Base-by-base conservation (phyloP, 805 yeast genomes). In the Kodamaea kakaduensis region DNA sequence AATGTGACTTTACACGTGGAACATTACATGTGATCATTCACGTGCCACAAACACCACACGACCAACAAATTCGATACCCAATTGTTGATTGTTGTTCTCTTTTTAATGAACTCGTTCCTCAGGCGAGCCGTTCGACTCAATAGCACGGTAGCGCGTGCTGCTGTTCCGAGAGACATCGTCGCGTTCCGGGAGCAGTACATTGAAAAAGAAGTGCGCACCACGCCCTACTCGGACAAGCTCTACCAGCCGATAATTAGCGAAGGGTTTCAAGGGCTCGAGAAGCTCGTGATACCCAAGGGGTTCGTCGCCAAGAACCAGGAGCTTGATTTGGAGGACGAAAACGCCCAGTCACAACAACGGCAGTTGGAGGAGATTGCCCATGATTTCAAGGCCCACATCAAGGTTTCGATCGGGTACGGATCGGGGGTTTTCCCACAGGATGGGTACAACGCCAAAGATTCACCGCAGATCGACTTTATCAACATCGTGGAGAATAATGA, bases 321-420 rank as follows among this genome's bases (percentile, higher is more conserved):
- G 20, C 28, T 40, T n/a, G 44, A 42, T 12, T 15, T 37, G 8
- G 24, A 14, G 4, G 31, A 36, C 9, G 44, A 37, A 13, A 24
- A 36, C n/a, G 30, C 35, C 6, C 12, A 15, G 7, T 25, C 14
- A 10, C 40, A 37, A 17, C 44, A 74, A 23, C 56, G 54, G 7
- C 65, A 71, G 6, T 59, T 86, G 18, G 54, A 68, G 12, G 54
- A 67, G 2, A 69, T 83, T 2, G 48, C 81, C 24, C 58, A 73
- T 58, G 62, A 67, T 30, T 85, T 85, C 57, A 64, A 76, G 26
- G 82, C 90, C 1, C 89, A 93, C 1, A 74, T 87, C 9, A 65
- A 77, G 36, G 84, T 76, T 48, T 81, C 96, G 1, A 84, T 90
- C 59, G 98, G 97, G 0, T 90, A 90, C 58, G 98, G 98, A 2